Evolutionary conservation across 2,329 filamentous ascomycete genomes (phyloP), one percentile per base, ranked within the genome.

Genomic region (Colletotrichum brevisporum): DNA sequence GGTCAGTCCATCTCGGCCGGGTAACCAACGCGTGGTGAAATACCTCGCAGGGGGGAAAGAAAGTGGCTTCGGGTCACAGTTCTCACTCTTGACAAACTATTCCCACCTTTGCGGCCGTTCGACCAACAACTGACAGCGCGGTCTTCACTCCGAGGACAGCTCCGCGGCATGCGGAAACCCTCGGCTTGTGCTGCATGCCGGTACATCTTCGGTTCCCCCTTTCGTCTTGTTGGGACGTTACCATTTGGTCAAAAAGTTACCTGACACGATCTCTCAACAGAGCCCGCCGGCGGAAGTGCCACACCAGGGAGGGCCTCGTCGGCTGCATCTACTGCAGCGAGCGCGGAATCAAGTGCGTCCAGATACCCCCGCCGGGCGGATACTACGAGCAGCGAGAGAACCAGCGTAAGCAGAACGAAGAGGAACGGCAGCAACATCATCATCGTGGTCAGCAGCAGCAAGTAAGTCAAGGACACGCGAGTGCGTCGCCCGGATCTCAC

Each of bases 321-420:
- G 75, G 80, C 18, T 91, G 88, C 72, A 76, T 83, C 9, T 82
- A 88, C 53, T 90, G 89, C 74, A 74, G 76, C 0, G 83, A 84
- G 60, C 82, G 86, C 24, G 76, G 78, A 1, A 75, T 89, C 2
- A 57, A 74, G 0, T 90, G 88, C 76, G 74, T 80, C 9, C 89
- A 89, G 39, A 50, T 54, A 57, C 67, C 70, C 3, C 70, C 70
- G 1, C 58, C 67, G 5, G 70, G 70, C 41, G 70, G 70, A 8
- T 71, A 71, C 41, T 70, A 71, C 43, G 70, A 71, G 52, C 63
- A 70, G 57, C 57, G 67, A 36, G 70, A 70, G 52, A 67, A 67
- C 9, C 59, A 56, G 26, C 70, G 70, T 31, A 67, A 24, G 26
- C 43, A 67, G 27, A 55, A 63, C 5, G 54, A 52, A 10, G 55